A percentile compares a stretch with the other conserved stretches of the same genome.
Conservation (phyloP, 73 alveolate genomes). For the Urostyla sp. region DNA sequence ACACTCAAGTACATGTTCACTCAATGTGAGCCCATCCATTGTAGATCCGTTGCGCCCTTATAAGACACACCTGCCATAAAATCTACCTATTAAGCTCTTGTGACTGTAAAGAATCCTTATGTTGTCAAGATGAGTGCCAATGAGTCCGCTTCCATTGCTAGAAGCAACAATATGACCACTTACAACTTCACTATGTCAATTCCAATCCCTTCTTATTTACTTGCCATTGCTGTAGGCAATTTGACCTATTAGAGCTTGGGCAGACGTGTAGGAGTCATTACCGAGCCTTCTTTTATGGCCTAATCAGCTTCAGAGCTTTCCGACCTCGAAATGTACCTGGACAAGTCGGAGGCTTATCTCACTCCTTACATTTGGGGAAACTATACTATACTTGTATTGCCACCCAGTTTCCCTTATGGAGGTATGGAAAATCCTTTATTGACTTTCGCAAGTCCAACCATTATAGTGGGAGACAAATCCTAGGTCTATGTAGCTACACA, state of each 20-base stretch:
- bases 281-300: slow-evolving; percentile 76
- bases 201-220: slow-evolving; percentile 82
- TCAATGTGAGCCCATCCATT: slow-evolving; percentile 93
- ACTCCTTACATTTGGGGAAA: slow-evolving; percentile 87
- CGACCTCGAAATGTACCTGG: slow-evolving; percentile 66
- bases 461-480: slow-evolving; percentile 81
- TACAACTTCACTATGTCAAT: slow-evolving; percentile 78
- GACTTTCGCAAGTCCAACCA: slow-evolving; percentile 89
- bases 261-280: slow-evolving; percentile 71
- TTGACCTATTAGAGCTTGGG: slow-evolving; percentile 66
- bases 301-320: slow-evolving; percentile 65
- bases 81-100: slow-evolving; percentile 77
- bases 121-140: slow-evolving; percentile 60
- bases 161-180: slow-evolving; percentile 25
- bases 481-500: slow-evolving; percentile 84
- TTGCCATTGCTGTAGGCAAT: slow-evolving; percentile 87
- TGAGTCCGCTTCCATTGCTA: slow-evolving; percentile 21
- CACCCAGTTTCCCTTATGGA: slow-evolving; percentile 92
- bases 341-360: slow-evolving; percentile 68
- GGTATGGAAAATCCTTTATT: slow-evolving; percentile 95
- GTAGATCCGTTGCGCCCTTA: slow-evolving; percentile 95
- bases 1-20: slow-evolving; percentile 91
- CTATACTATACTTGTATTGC: slow-evolving; percentile 79
- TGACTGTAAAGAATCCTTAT: slow-evolving; percentile 27
- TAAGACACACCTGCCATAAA: slow-evolving; percentile 98